Evolutionary conservation across 2,329 filamentous ascomycete species (phyloP).

Genomic region (Colletotrichum sp.): DNA sequence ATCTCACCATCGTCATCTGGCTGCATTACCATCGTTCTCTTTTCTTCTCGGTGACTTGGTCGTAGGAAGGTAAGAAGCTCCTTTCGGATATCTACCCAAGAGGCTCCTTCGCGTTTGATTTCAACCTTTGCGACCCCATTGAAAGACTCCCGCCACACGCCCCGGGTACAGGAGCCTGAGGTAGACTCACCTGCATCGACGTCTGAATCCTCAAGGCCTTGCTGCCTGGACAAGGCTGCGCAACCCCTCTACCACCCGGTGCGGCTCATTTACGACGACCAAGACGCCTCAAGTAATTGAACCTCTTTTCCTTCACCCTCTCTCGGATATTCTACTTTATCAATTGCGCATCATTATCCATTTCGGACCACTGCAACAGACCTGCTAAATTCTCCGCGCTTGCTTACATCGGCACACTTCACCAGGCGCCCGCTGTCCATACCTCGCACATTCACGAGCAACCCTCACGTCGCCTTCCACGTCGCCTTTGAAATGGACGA

Average conservation of each 20-base stretch:
- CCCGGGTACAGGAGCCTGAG: neutral
- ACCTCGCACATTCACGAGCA: neutral
- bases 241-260: neutral
- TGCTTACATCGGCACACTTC: neutral
- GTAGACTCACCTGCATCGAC: neutral
- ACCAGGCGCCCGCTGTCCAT: neutral
- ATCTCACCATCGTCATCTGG: neutral
- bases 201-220: slow-evolving; percentile 8
- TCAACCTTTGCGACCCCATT: neutral
- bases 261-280: neutral
- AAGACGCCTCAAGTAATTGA: neutral
- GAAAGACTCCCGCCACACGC: neutral
- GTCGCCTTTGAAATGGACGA: neutral
- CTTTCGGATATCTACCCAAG: neutral
- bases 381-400: neutral
- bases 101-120: neutral
- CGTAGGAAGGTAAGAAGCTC: neutral
- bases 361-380: neutral
- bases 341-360: neutral
- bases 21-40: neutral
- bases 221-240: slow-evolving; percentile 18
- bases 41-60: neutral
- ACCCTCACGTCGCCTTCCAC: neutral
- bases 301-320: neutral
- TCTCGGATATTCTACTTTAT: neutral